phyloP scores from a whole-genome alignment of 2,329 filamentous ascomycete genomes.

The Stagonosporopsis rhizophila region DNA sequence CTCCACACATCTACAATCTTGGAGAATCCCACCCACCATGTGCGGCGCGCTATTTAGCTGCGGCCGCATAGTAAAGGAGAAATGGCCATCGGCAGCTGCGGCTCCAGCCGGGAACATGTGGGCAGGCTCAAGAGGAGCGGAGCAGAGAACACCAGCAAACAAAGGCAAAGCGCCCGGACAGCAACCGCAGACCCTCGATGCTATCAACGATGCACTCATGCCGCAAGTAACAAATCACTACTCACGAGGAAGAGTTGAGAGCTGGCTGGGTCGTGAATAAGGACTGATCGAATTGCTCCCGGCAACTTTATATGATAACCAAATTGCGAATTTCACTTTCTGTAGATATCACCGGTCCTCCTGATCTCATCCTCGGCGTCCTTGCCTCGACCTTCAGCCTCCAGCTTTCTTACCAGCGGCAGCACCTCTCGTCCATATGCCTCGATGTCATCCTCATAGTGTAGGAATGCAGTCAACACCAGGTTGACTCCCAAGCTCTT shows the following conservation, averaged over 20 bases:
- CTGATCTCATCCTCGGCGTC: constrained; percentile 56
- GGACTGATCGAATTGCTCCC: background rate
- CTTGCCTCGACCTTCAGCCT: constrained; percentile 57
- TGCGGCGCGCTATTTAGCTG: constrained; percentile 10
- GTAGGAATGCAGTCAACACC: constrained; percentile 57
- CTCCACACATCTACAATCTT: background rate
- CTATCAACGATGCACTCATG: constrained; percentile 12
- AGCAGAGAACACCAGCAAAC: background rate
- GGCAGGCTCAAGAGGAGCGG: constrained; percentile 12
- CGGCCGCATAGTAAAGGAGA: constrained; percentile 13
- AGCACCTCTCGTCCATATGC: constrained; percentile 57
- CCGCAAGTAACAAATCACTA: constrained; percentile 20
- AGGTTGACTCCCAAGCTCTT: constrained; percentile 56
- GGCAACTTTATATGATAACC: background rate
- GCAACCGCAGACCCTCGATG: constrained; percentile 1
- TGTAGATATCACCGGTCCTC: constrained; percentile 58
- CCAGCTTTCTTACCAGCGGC: constrained; percentile 57
- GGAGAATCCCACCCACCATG: constrained; percentile 1
- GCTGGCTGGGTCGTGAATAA: constrained; percentile 4
- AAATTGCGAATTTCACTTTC: constrained; percentile 19
- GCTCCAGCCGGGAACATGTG: constrained; percentile 18
- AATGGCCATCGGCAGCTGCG: constrained; percentile 14
- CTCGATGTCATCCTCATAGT: constrained; percentile 62
- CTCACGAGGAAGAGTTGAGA: constrained; percentile 13
- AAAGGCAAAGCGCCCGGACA: background rate